A percentile compares a stretch with the other conserved stretches of the same genome.
Conservation (phyloP, 371 early-diverging fungal genomes). For the Chytridiales sp. region DNA sequence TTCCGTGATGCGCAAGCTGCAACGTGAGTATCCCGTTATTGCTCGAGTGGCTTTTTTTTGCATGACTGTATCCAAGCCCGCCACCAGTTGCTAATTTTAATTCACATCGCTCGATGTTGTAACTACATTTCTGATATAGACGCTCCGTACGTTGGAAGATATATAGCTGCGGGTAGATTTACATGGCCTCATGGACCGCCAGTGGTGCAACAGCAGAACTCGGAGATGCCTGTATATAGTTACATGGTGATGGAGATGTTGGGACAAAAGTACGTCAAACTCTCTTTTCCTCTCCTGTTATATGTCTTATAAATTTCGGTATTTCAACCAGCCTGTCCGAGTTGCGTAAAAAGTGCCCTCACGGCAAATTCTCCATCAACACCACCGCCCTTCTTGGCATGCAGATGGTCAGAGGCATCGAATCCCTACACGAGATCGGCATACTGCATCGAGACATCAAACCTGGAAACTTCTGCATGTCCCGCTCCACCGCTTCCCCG, state of each 20-base stretch:
- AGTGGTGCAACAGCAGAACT: neutral
- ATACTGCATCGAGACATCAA: conserved; percentile 71
- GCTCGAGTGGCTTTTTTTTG: neutral
- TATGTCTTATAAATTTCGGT: conserved; percentile 1
- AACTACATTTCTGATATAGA: conserved; percentile 11
- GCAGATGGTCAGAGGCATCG: conserved; percentile 55
- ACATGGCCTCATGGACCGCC: conserved; percentile 22
- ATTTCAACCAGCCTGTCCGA: conserved; percentile 50
- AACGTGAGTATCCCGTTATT: conserved; percentile 21
- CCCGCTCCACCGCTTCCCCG: conserved; percentile 6
- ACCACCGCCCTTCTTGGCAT: conserved; percentile 58
- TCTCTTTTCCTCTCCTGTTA: neutral
- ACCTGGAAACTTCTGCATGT: conserved; percentile 62
- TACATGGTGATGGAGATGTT: conserved; percentile 66
- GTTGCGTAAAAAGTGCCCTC: conserved; percentile 40
- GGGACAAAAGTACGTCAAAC: conserved; percentile 49
- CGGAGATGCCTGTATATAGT: conserved; percentile 35
- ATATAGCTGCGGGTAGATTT: conserved; percentile 53
- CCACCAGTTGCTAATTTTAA: conserved; percentile 2
- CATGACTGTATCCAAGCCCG: neutral
- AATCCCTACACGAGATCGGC: conserved; percentile 54
- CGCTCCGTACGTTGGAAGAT: conserved; percentile 38
- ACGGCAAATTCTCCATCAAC: conserved; percentile 47
- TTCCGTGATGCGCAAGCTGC: conserved; percentile 49
- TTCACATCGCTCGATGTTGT: neutral